A percentile compares a stretch with the other conserved stretches of the same genome.
phyloP scores from a whole-genome alignment of 2,329 filamentous ascomycete genomes.

The Penicillium glabrum region DNA sequence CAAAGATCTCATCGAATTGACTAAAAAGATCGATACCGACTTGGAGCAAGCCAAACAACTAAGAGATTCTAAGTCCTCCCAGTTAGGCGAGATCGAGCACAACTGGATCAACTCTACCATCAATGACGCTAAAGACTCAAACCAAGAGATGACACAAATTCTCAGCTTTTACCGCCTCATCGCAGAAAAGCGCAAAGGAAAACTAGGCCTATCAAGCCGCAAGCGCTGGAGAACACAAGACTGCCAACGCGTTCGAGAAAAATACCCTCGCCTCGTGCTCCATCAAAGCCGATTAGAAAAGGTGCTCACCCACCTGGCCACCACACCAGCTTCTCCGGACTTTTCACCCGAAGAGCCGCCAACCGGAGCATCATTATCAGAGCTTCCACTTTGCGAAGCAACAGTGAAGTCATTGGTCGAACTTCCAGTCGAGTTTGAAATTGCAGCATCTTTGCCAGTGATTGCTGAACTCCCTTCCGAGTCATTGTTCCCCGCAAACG shows the following conservation, averaged over 20 bases:
- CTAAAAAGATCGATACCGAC: constrained; percentile 2
- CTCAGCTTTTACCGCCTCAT: constrained; percentile 22
- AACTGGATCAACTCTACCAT: constrained; percentile 28
- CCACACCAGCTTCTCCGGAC: neutral
- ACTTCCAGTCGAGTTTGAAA: neutral
- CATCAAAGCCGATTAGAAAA: constrained; percentile 19
- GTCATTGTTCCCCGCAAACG: neutral
- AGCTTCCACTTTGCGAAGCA: neutral
- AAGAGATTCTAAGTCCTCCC: constrained; percentile 2
- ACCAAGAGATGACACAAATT: constrained; percentile 28
- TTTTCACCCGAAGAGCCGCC: neutral
- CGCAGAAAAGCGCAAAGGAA: constrained; percentile 15
- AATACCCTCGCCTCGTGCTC: constrained; percentile 13
- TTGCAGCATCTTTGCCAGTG: neutral
- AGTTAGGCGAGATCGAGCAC: constrained; percentile 21
- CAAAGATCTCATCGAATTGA: constrained; percentile 2
- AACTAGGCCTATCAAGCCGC: constrained; percentile 11
- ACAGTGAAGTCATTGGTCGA: neutral
- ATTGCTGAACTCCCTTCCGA: constrained; percentile 8
- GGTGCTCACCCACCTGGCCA: constrained; percentile 17
- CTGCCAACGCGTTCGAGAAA: constrained; percentile 13
- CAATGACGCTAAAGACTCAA: constrained; percentile 34
- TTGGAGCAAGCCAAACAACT: constrained; percentile 7
- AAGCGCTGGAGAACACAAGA: constrained; percentile 22
- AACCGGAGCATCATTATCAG: neutral